These are phyloP conservation scores for Termitomyces sp. DNA, from an alignment of 768 basidiomycete species.

Conservation along the genomic window DNA sequence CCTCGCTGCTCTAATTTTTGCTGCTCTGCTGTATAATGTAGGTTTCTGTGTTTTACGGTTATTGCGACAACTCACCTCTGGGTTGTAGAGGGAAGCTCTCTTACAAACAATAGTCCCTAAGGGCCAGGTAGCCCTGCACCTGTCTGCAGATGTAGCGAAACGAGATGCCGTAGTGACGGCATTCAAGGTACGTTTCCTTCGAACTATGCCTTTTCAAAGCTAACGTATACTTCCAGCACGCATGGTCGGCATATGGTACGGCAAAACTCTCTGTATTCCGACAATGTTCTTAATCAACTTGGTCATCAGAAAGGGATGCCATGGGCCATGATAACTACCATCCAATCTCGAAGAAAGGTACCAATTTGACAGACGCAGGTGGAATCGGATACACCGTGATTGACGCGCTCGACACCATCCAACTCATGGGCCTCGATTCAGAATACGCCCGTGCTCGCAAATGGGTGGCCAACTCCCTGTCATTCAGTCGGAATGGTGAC, in stretches of 20 bases:
- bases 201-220: background rate
- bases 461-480: slow-evolving; percentile 70
- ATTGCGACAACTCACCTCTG: background rate
- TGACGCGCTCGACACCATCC: slow-evolving; percentile 86
- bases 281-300: background rate
- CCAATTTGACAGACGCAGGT: slow-evolving; percentile 73
- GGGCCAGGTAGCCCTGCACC: background rate
- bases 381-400: slow-evolving; percentile 90
- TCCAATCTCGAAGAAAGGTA: slow-evolving; percentile 70
- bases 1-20: slow-evolving; percentile 5
- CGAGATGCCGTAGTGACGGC: slow-evolving; percentile 72
- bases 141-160: slow-evolving; percentile 53
- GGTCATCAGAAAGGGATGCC: slow-evolving; percentile 71
- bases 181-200: slow-evolving; percentile 61
- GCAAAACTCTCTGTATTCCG: background rate
- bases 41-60: background rate
- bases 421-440: slow-evolving; percentile 78
- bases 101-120: background rate
- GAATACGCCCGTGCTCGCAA: slow-evolving; percentile 78
- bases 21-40: slow-evolving; percentile 13
- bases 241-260: slow-evolving; percentile 79
- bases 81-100: background rate
- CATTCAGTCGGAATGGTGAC: slow-evolving; percentile 76
- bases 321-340: slow-evolving; percentile 95
- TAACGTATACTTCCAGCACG: slow-evolving; percentile 50